Percentiles rank a stretch among this genome's conserved stretches.
phyloP scores from a whole-genome alignment of 1,284 basidiomycete species.

The Trichosporon ovoides region DNA sequence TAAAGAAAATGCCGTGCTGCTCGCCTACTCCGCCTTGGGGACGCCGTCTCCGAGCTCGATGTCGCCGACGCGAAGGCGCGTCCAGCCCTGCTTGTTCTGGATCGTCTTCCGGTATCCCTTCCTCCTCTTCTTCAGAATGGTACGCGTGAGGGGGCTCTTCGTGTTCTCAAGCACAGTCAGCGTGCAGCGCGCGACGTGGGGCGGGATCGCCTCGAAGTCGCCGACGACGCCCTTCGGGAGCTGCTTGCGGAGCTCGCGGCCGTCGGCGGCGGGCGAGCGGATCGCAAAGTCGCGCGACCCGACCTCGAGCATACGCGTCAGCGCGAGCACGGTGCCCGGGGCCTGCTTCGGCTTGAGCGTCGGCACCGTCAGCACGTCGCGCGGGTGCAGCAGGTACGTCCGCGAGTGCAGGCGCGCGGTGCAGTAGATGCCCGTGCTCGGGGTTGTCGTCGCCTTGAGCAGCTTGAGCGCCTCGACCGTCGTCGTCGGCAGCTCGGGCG shows the following conservation, averaged over 20 bases:
- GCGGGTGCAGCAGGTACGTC: slow-evolving; percentile 80
- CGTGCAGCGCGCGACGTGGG: slow-evolving; percentile 60
- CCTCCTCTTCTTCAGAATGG: slow-evolving; percentile 94
- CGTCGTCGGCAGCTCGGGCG: slow-evolving; percentile 24
- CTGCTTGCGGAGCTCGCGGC: slow-evolving; percentile 53
- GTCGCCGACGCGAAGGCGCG: slow-evolving; percentile 75
- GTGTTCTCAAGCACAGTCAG: slow-evolving; percentile 95
- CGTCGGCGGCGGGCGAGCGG: slow-evolving; percentile 51
- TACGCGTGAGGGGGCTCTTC: slow-evolving; percentile 81
- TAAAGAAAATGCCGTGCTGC: neutral
- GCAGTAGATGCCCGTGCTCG: slow-evolving; percentile 75
- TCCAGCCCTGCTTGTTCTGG: slow-evolving; percentile 88
- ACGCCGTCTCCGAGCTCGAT: slow-evolving; percentile 48
- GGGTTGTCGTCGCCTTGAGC: slow-evolving; percentile 46
- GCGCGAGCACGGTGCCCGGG: slow-evolving; percentile 73
- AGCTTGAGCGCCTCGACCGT: slow-evolving; percentile 45
- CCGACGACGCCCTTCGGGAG: slow-evolving; percentile 13
- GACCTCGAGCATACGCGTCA: slow-evolving; percentile 87
- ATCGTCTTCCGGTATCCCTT: slow-evolving; percentile 86
- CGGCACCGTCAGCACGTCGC: slow-evolving; percentile 88
- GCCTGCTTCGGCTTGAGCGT: slow-evolving; percentile 58
- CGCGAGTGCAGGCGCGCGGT: slow-evolving; percentile 81
- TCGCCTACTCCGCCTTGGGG: neutral
- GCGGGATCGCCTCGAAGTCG: slow-evolving; percentile 28
- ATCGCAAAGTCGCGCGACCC: slow-evolving; percentile 89